Conservation (phyloP, 2,329 filamentous ascomycete genomes). For the Xylariaceae sp. region DNA sequence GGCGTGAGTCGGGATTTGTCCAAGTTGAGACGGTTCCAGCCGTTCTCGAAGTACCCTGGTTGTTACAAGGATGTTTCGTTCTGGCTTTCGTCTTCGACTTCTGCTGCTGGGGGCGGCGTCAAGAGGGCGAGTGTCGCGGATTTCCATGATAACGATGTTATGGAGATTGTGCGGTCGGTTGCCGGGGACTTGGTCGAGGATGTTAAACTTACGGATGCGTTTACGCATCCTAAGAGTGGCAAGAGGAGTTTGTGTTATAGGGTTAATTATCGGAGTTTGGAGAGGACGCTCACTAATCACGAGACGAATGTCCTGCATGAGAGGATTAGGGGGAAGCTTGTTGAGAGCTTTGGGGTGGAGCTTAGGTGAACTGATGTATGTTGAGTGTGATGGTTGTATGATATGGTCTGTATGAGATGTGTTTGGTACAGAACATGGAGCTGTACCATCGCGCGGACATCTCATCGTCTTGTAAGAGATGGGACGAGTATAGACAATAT, state of each 20-base stretch:
- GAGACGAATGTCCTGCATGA: slow-evolving; percentile 78
- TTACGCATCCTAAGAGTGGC: slow-evolving; percentile 81
- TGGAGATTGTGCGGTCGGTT: slow-evolving; percentile 86
- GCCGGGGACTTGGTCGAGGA: slow-evolving; percentile 86
- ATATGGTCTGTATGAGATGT: no score
- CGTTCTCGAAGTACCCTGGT: slow-evolving; percentile 88
- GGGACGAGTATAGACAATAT: no score
- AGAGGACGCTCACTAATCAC: slow-evolving; percentile 81
- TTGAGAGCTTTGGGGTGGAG: slow-evolving; percentile 73
- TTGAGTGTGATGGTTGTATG: not conserved
- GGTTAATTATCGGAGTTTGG: slow-evolving; percentile 89
- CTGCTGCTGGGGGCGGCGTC: slow-evolving; percentile 46
- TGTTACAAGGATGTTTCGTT: slow-evolving; percentile 94
- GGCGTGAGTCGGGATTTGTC: slow-evolving; percentile 53
- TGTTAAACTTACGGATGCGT: slow-evolving; percentile 79
- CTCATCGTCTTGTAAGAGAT: no score
- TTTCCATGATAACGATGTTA: slow-evolving; percentile 95
- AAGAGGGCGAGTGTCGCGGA: slow-evolving; percentile 38
- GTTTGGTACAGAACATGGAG: no score
- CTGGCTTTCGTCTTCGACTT: slow-evolving; percentile 62
- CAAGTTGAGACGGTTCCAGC: slow-evolving; percentile 63
- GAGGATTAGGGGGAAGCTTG: slow-evolving; percentile 62
- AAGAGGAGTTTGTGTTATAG: slow-evolving; percentile 86
- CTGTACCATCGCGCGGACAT: no score
- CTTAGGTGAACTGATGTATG: slow-evolving; percentile 51